Evolutionary conservation across 1,139 yeast species (phyloP).

Genomic region (Komagataea norvegica): DNA sequence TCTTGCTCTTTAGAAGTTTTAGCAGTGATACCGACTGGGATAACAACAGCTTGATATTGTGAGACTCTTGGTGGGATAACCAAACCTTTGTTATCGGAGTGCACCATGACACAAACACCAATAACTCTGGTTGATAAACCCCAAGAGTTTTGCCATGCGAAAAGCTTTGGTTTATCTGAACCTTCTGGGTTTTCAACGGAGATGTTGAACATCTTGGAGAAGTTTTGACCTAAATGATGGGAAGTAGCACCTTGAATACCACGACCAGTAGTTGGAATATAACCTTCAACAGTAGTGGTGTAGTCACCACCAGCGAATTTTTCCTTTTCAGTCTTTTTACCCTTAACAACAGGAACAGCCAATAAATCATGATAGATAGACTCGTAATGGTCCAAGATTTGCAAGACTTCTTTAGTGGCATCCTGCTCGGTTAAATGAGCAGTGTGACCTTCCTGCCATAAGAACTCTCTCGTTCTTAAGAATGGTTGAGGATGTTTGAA

Average conservation of each 20-base stretch:
- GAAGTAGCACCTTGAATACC: constrained; percentile 99
- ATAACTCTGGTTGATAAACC: constrained; percentile 97
- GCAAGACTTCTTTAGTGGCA: constrained; percentile 79
- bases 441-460: constrained; percentile 99
- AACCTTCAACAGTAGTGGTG: constrained; percentile 96
- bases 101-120: constrained; percentile 99
- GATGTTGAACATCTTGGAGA: constrained; percentile 96
- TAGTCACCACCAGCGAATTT: constrained; percentile 97
- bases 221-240: constrained; percentile 96
- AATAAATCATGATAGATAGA: constrained; percentile 83
- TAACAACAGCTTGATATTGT: constrained; percentile 82
- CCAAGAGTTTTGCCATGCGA: constrained; percentile 98
- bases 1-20: constrained; percentile 78
- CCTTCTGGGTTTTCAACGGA: constrained; percentile 94
- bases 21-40: constrained; percentile 92
- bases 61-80: constrained; percentile 98
- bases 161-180: constrained; percentile 76
- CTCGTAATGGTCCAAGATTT: constrained; percentile 82
- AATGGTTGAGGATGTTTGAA: constrained; percentile 99
- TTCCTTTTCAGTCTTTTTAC: constrained; percentile 94
- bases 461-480: constrained; percentile 95
- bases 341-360: constrained; percentile 97
- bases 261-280: constrained; percentile 97
- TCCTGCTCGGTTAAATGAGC: constrained; percentile 82
- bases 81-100: constrained; percentile 96